A percentile compares a stretch with the other conserved stretches of the same genome.
These are phyloP conservation scores for Leccinum variicolor DNA, from an alignment of 768 basidiomycete genomes.

Conservation along the genomic window DNA sequence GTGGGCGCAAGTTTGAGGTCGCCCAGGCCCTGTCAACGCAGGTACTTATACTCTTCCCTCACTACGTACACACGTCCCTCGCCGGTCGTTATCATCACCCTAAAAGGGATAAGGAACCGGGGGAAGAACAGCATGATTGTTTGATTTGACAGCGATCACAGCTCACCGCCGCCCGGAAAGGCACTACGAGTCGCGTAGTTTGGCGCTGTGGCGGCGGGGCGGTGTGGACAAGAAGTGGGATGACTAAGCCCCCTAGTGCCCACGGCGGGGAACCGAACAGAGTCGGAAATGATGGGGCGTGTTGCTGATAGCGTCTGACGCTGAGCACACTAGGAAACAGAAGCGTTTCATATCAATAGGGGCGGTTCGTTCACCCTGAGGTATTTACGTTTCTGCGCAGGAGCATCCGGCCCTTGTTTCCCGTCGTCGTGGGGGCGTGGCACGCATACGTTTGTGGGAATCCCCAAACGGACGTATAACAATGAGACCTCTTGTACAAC, in stretches of 20 bases:
- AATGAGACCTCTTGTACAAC: background rate
- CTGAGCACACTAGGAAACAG: conserved; percentile 5
- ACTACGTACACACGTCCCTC: background rate
- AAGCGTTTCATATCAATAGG: conserved; percentile 12
- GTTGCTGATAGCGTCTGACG: background rate
- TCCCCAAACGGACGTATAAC: background rate
- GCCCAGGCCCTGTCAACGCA: background rate
- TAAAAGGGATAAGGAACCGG: background rate
- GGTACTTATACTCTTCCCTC: background rate
- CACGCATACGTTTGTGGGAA: background rate
- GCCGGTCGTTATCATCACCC: background rate
- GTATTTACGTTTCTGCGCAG: conserved; percentile 2
- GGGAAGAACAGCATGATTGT: background rate
- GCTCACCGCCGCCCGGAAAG: background rate
- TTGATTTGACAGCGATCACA: background rate
- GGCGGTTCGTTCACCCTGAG: conserved; percentile 7
- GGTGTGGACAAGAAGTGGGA: background rate
- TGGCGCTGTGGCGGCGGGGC: background rate
- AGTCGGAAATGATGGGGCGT: background rate
- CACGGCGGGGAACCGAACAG: background rate
- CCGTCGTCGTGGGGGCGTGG: background rate
- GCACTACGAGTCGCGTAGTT: background rate
- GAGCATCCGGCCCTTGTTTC: background rate
- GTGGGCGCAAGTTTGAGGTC: background rate
- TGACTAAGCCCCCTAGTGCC: background rate